Conservation (phyloP, 2,329 filamentous ascomycete genomes). For the Hawksworthiomyces lignivorus region DNA sequence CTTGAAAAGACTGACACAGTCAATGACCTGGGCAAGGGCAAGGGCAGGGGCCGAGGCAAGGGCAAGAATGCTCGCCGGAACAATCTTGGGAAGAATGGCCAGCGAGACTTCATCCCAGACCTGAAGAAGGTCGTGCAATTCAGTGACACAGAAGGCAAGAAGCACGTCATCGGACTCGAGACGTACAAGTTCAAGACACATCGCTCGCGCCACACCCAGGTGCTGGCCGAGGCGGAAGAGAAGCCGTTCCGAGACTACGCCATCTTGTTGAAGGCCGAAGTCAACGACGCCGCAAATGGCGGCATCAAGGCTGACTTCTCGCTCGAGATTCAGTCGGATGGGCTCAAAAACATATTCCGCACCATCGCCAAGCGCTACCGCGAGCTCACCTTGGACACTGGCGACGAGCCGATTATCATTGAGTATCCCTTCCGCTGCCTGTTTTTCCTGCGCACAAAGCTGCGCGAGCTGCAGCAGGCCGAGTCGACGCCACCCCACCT, state of each 20-base stretch:
- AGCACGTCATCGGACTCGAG: conserved; percentile 4
- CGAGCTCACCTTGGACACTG: conserved; percentile 4
- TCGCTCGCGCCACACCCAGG: conserved; percentile 2
- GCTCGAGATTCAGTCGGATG: conserved; percentile 6
- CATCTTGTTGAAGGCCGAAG: conserved; percentile 1
- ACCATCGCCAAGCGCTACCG: conserved; percentile 2
- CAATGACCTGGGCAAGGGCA: no score
- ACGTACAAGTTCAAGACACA: conserved; percentile 5
- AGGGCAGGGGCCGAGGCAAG: not conserved
- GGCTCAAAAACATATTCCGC: conserved; percentile 4
- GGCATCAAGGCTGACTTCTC: conserved; percentile 1
- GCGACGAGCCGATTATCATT: conserved; percentile 5
- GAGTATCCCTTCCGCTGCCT: conserved; percentile 4
- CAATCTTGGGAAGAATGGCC: no score
- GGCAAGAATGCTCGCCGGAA: no score
- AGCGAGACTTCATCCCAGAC: conserved; percentile 1
- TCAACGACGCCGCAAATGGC: not conserved
- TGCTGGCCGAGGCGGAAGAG: conserved; percentile 3
- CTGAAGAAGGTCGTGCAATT: conserved; percentile 8
- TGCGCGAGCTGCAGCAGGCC: conserved; percentile 6
- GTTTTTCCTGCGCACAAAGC: conserved; percentile 4
- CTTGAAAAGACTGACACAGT: no score
- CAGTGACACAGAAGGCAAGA: conserved; percentile 4
- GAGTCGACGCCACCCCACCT: not conserved
- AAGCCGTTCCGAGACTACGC: conserved; percentile 5